phyloP scores from a whole-genome alignment of 2,329 filamentous ascomycete species.

The Fusarium austroafricanum region DNA sequence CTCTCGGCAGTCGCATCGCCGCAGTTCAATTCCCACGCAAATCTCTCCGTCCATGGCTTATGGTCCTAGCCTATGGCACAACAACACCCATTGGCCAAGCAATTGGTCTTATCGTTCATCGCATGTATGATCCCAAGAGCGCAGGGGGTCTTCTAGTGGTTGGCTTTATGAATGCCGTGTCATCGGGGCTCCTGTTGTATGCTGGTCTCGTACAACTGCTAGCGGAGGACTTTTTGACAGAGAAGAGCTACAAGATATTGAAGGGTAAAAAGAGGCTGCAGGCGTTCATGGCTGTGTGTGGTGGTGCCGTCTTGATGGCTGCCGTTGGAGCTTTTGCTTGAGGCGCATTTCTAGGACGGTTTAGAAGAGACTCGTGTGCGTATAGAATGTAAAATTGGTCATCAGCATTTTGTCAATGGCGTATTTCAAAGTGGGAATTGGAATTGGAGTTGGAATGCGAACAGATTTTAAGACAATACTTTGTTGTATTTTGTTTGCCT shows the following conservation, averaged over 20 bases:
- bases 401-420: conserved; percentile 19
- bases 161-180: conserved; percentile 88
- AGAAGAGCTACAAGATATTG: conserved; percentile 77
- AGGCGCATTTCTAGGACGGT: background rate
- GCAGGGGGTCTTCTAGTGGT: conserved; percentile 83
- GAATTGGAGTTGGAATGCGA: conserved; percentile 8
- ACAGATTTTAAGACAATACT: background rate
- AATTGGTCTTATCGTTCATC: conserved; percentile 81
- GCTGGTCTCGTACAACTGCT: conserved; percentile 86
- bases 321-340: conserved; percentile 78
- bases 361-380: conserved; percentile 18
- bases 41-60: conserved; percentile 83
- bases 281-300: conserved; percentile 72
- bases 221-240: conserved; percentile 83
- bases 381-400: conserved; percentile 30
- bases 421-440: conserved; percentile 3
- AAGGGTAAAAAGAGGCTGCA: conserved; percentile 70
- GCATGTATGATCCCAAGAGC: conserved; percentile 82
- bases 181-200: conserved; percentile 82
- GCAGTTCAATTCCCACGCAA: conserved; percentile 81
- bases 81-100: conserved; percentile 87
- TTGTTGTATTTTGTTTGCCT: too few relatives aligned
- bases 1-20: conserved; percentile 85
- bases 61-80: conserved; percentile 80
- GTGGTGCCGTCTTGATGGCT: conserved; percentile 76